Base-by-base conservation (phyloP, 2,329 filamentous ascomycete genomes). In the Raffaelea arxii region DNA sequence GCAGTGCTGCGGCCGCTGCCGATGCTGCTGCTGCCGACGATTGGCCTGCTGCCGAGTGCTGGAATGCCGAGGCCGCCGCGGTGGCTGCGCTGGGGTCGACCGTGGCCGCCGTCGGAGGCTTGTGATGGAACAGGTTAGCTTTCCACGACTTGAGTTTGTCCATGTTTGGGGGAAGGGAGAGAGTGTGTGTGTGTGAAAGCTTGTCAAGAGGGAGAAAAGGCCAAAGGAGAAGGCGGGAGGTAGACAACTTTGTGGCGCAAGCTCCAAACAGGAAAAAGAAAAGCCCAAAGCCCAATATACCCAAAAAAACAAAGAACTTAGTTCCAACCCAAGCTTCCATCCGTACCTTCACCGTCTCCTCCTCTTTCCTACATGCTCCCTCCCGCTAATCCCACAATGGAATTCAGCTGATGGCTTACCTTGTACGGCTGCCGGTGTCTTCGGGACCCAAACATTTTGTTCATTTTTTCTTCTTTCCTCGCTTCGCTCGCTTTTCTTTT, bases 1-100 rank as follows among this genome's bases (percentile, higher is more conserved):
- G 82, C 49, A 97, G 74, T 41, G 90, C 90, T 24, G 89, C 82
- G 16, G 88, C 89, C 6, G 91, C 90, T 12, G 91, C 91, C 6
- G n/a, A n/a, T n/a, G n/a, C n/a, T 41, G 90, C 90, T 24, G 89
- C 82, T 14, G 88, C 89, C 6, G 91, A 90, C 14, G 32, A 12
- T 12, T 12, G 14, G 16, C 9, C 16, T 9, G 90, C 86, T 30
- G 85, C 83, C 36, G 90, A 94, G 38, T 95, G 80, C 59, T 84
- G 74, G 65, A 91, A 94, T 49, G 89, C 90, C 62, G 86, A 84
- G 50, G 80, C 80, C 50, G 90, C 89, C 47, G 88, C 88, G 41
- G 84, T 81, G 46, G 89, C 79, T 48, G 87, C 89, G 58, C 82
- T 82, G 47, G 85, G 74, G 59, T 80, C 82, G 43, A 80, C 79